Conservation (phyloP, 345 rosid genomes). For the Rhodomyrtus tomentosa region DNA sequence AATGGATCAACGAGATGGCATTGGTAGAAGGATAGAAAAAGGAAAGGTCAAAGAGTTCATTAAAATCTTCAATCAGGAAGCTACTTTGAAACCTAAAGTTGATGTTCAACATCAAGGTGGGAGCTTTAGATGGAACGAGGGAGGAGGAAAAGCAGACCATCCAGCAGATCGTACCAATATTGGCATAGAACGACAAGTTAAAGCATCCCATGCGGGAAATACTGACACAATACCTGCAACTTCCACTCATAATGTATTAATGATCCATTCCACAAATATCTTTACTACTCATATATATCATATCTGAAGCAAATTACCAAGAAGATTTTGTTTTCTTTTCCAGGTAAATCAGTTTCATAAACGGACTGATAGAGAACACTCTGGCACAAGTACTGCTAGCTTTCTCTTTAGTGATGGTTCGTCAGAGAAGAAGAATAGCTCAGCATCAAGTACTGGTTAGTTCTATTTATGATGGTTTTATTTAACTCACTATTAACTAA, state of each 20-base stretch:
- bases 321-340: not conserved
- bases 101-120: constrained; percentile 18
- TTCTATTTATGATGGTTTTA: not conserved
- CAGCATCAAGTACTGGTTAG: constrained; percentile 35
- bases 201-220: not conserved
- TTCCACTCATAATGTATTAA: not conserved
- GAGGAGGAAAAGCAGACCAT: constrained; percentile 6
- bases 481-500: not conserved
- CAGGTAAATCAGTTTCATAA: constrained; percentile 21
- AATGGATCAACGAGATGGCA: constrained; percentile 8
- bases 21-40: constrained; percentile 22
- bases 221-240: not conserved
- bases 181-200: not conserved
- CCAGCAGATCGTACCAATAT: constrained; percentile 7
- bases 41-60: constrained; percentile 81
- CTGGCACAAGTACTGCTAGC: constrained; percentile 6
- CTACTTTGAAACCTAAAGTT: constrained; percentile 17
- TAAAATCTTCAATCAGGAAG: constrained; percentile 58
- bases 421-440: constrained; percentile 21
- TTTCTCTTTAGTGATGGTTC: constrained; percentile 7
- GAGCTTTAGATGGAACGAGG: constrained; percentile 31
- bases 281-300: not conserved
- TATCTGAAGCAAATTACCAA: not conserved
- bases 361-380: constrained; percentile 9
- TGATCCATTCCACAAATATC: not conserved